Percentiles rank a stretch among this genome's conserved stretches.
phyloP scores from a whole-genome alignment of 306 rosid genomes.

The Astragalus glycyphyllos region DNA sequence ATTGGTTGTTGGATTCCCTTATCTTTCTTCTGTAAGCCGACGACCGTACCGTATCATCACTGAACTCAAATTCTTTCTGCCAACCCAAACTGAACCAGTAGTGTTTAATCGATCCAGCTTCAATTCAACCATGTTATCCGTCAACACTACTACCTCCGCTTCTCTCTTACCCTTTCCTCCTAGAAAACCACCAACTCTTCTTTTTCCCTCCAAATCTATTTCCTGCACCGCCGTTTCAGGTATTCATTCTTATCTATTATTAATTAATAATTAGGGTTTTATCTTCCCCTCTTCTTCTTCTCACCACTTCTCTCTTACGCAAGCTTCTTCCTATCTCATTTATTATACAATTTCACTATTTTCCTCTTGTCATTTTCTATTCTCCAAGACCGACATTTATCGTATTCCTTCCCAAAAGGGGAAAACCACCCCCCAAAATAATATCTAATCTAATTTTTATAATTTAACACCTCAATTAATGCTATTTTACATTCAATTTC shows the following conservation, averaged over 20 bases:
- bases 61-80: too few species aligned
- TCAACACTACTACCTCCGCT: conserved; percentile 47
- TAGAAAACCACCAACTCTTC: conserved; percentile 37
- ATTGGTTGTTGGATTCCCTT: conserved; percentile 24
- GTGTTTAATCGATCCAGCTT: too few species aligned
- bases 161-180: conserved; percentile 49
- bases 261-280: conserved; percentile 41
- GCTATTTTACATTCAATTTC: too few species aligned
- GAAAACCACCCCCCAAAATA: too few species aligned
- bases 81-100: too few species aligned
- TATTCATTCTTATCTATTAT: too few species aligned
- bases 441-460: neutral
- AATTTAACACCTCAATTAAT: conserved; percentile 5
- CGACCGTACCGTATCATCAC: conserved; percentile 7
- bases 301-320: neutral
- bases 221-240: conserved; percentile 63
- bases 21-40: too few species aligned
- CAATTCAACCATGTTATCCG: conserved; percentile 56
- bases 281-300: neutral
- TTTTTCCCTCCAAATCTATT: conserved; percentile 48
- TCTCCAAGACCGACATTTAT: too few species aligned
- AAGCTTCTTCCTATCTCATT: neutral
- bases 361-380: neutral
- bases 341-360: neutral
- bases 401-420: neutral